These are phyloP conservation scores for Aspergillus sp. DNA, from an alignment of 2,329 filamentous ascomycete genomes.

Conservation along the genomic window DNA sequence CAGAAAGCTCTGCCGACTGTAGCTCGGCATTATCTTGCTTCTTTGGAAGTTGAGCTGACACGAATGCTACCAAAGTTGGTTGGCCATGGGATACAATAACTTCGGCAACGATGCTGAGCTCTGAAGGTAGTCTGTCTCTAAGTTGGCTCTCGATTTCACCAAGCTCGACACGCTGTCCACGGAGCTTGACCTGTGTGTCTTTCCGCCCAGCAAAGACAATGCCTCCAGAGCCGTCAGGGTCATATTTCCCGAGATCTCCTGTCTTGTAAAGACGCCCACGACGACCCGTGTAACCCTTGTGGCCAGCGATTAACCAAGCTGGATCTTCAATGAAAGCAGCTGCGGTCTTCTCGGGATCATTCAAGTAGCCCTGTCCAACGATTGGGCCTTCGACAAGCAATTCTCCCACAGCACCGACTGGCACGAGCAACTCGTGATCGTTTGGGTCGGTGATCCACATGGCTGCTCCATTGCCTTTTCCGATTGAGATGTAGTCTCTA, in stretches of 20 bases:
- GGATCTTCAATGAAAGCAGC: conserved; percentile 39
- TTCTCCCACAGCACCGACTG: conserved; percentile 50
- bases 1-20: conserved; percentile 12
- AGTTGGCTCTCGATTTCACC: conserved; percentile 43
- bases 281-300: conserved; percentile 25
- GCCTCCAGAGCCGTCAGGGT: conserved; percentile 38
- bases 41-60: conserved; percentile 26
- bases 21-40: conserved; percentile 19
- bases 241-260: conserved; percentile 40
- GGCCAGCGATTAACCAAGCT: conserved; percentile 33
- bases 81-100: conserved; percentile 42
- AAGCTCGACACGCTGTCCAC: conserved; percentile 45
- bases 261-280: conserved; percentile 41
- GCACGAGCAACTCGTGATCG: conserved; percentile 36
- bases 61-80: conserved; percentile 31
- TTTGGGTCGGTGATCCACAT: conserved; percentile 44
- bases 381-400: conserved; percentile 49
- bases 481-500: conserved; percentile 40
- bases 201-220: conserved; percentile 41
- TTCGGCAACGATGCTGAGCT: conserved; percentile 47
- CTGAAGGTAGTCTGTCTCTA: conserved; percentile 26
- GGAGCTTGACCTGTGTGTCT: conserved; percentile 43
- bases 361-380: conserved; percentile 49
- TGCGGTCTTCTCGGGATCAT: conserved; percentile 38
- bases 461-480: conserved; percentile 33